A percentile compares a stretch with the other conserved stretches of the same genome.
Conservation (phyloP, 768 basidiomycete species). For the Mycena latifolia region DNA sequence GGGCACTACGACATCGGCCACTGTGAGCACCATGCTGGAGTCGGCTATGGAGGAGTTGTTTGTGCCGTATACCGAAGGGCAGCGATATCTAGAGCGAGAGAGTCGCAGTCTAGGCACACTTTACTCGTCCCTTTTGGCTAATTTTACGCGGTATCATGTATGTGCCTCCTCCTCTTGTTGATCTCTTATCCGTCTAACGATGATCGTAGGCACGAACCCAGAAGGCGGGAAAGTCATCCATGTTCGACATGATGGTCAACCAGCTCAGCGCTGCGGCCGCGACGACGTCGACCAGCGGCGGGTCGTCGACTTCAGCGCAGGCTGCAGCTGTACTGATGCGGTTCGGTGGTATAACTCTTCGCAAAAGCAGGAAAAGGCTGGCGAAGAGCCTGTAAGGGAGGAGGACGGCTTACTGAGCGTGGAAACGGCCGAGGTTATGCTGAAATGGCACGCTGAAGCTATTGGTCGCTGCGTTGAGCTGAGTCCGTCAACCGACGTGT, state of each 20-base stretch:
- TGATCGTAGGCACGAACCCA: conserved; percentile 65
- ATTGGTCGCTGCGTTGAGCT: conserved; percentile 95
- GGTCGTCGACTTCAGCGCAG: conserved; percentile 79
- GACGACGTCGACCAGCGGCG: conserved; percentile 69
- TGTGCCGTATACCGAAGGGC: conserved; percentile 92
- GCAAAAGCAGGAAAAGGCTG: conserved; percentile 60
- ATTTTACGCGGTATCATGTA: conserved; percentile 93
- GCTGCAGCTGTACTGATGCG: conserved; percentile 92
- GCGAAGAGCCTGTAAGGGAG: conserved; percentile 80
- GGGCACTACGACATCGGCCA: conserved; percentile 61
- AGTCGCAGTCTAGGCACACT: conserved; percentile 84
- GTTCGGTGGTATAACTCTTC: conserved; percentile 83
- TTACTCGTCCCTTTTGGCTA: conserved; percentile 76
- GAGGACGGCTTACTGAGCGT: conserved; percentile 87
- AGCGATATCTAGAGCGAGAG: conserved; percentile 93
- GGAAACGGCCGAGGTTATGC: conserved; percentile 87
- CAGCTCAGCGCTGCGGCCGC: conserved; percentile 84
- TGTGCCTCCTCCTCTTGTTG: conserved; percentile 39
- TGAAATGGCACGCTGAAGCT: conserved; percentile 98
- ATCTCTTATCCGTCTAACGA: conserved; percentile 14
- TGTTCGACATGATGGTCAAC: conserved; percentile 94
- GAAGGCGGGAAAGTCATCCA: conserved; percentile 74
- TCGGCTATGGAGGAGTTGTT: conserved; percentile 97
- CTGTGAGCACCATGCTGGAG: conserved; percentile 92
- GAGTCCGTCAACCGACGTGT: conserved; percentile 87